These are phyloP conservation scores for Cystofilobasidium macerans DNA, from an alignment of 768 basidiomycete genomes.

Conservation along the genomic window DNA sequence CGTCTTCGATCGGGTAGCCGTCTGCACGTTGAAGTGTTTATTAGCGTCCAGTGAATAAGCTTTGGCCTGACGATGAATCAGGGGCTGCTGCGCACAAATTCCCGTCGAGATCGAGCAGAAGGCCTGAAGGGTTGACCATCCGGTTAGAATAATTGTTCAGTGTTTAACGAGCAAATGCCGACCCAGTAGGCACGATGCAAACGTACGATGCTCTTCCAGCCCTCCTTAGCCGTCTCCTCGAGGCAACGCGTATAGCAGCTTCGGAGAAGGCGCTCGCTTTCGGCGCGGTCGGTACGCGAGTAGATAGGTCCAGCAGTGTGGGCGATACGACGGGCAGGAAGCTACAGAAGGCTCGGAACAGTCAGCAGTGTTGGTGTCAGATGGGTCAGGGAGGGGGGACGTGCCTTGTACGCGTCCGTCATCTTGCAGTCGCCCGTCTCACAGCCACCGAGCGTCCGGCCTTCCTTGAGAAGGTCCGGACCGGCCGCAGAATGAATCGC, in stretches of 20 bases:
- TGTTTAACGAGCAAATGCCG: no score
- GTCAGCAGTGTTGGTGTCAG: neutral
- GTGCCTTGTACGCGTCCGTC: constrained; percentile 34
- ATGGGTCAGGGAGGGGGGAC: neutral
- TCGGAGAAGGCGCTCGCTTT: constrained; percentile 29
- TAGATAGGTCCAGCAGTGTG: constrained; percentile 41
- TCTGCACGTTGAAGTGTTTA: constrained; percentile 27
- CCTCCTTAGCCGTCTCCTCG: constrained; percentile 29
- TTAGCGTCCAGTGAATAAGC: neutral
- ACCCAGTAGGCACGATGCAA: no score
- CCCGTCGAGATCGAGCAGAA: constrained; percentile 28
- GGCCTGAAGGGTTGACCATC: neutral
- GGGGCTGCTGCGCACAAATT: constrained; percentile 30
- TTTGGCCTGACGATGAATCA: neutral
- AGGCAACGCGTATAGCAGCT: constrained; percentile 37
- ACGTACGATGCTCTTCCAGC: constrained; percentile 25
- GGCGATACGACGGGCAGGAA: constrained; percentile 36
- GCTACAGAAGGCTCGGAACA: constrained; percentile 27
- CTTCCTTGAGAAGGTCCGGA: constrained; percentile 35
- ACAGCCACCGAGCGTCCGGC: constrained; percentile 36
- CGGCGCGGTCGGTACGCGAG: constrained; percentile 22
- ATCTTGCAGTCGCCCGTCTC: constrained; percentile 40
- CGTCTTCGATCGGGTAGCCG: constrained; percentile 39
- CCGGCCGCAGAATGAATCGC: constrained; percentile 41
- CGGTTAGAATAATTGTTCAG: no score